Percentiles rank a stretch among this genome's conserved stretches.
Evolutionary conservation across 1,284 basidiomycete genomes (phyloP).

Genomic region (Golubevia sp.): DNA sequence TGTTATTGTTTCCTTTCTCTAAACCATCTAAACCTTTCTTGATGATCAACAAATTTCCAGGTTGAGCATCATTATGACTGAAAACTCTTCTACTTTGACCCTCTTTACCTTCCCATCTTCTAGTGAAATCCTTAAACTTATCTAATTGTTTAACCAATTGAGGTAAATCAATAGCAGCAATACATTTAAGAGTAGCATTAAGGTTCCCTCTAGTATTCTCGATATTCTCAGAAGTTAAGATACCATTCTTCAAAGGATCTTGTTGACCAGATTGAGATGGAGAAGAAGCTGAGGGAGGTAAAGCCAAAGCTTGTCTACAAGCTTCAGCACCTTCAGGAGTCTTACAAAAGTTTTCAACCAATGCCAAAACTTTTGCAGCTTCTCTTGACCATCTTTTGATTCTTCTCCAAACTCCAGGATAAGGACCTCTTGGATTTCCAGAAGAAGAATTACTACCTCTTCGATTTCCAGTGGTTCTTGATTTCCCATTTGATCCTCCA

Average conservation of each 20-base stretch:
- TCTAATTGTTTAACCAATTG: constrained; percentile 36
- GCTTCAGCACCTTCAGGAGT: constrained; percentile 40
- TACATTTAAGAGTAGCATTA: constrained; percentile 28
- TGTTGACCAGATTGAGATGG: neutral
- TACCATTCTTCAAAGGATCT: no score
- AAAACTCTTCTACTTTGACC: constrained; percentile 50
- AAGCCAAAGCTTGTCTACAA: constrained; percentile 23
- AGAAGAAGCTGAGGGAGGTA: neutral
- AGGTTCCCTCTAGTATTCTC: constrained; percentile 28
- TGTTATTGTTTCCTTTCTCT: no score
- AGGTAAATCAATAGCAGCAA: constrained; percentile 43
- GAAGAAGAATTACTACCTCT: neutral
- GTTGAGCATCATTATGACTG: constrained; percentile 55
- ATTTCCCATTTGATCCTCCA: neutral
- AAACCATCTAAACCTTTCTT: constrained; percentile 11
- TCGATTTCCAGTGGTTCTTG: neutral
- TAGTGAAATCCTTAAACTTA: constrained; percentile 44
- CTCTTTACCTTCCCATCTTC: constrained; percentile 40
- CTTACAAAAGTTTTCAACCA: constrained; percentile 38
- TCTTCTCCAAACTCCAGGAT: constrained; percentile 56
- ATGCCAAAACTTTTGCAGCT: constrained; percentile 49
- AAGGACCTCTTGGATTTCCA: constrained; percentile 28
- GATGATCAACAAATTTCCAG: constrained; percentile 49
- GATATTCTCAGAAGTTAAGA: constrained; percentile 8
- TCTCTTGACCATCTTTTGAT: constrained; percentile 57